Evolutionary conservation across 1,139 yeast genomes (phyloP).

Genomic region (Protomyces macrosporus): DNA sequence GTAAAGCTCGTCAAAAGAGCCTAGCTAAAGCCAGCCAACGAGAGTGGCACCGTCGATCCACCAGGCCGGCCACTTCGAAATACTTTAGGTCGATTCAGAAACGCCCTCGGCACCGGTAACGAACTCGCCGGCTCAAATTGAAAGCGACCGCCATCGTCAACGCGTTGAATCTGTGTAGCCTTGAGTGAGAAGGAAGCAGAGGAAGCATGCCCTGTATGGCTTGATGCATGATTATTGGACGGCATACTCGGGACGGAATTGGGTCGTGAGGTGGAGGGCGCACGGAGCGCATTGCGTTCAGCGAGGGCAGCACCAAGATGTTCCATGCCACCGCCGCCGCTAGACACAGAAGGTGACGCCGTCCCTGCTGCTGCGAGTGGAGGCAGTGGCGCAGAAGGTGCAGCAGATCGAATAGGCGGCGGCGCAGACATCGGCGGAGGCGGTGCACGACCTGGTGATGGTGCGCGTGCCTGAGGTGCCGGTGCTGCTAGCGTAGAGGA

Average conservation of each 20-base stretch:
- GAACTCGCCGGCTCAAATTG: slow-evolving; percentile 62
- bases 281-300: neutral
- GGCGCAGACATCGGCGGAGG: neutral
- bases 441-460: neutral
- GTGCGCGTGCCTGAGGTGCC: neutral
- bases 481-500: neutral
- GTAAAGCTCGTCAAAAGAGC: no score
- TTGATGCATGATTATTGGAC: neutral
- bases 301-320: slow-evolving; percentile 3
- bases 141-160: slow-evolving; percentile 66
- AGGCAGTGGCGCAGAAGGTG: neutral
- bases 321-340: neutral
- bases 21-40: slow-evolving; percentile 46
- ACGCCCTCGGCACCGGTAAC: slow-evolving; percentile 77
- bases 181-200: slow-evolving; percentile 28
- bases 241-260: neutral
- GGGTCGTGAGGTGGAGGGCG: slow-evolving; percentile 32
- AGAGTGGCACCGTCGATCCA: slow-evolving; percentile 87
- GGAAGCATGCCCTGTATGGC: slow-evolving; percentile 30
- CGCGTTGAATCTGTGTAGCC: slow-evolving; percentile 35
- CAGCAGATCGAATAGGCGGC: neutral
- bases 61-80: slow-evolving; percentile 80
- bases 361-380: neutral
- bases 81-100: slow-evolving; percentile 62
- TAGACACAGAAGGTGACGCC: neutral